These are phyloP conservation scores for Penicillium verhagenii DNA, from an alignment of 495 filamentous ascomycete genomes.

Conservation along the genomic window DNA sequence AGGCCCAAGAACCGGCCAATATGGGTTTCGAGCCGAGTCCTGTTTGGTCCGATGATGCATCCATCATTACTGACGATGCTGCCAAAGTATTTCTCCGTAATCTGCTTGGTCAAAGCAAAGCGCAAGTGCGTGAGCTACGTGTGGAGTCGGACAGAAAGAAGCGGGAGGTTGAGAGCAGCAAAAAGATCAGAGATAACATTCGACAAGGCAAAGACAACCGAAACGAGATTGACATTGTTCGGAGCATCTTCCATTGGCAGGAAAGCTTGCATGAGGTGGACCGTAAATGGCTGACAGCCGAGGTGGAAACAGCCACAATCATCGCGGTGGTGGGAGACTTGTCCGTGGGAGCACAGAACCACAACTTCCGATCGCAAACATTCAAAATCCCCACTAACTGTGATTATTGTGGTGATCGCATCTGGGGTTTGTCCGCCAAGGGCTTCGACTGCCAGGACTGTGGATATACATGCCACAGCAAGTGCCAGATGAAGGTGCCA, in stretches of 20 bases:
- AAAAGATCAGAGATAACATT: slow-evolving; percentile 68
- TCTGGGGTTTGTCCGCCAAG: slow-evolving; percentile 95
- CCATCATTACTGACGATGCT: slow-evolving; percentile 76
- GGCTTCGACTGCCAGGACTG: slow-evolving; percentile 94
- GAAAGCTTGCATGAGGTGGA: slow-evolving; percentile 87
- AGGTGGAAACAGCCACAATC: slow-evolving; percentile 90
- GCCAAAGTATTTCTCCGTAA: slow-evolving; percentile 92
- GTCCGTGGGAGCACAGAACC: slow-evolving; percentile 84
- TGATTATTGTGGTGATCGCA: slow-evolving; percentile 91
- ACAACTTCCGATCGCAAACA: slow-evolving; percentile 94
- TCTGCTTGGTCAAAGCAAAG: slow-evolving; percentile 84
- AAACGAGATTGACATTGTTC: slow-evolving; percentile 77
- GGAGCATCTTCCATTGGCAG: slow-evolving; percentile 71
- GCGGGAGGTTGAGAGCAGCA: slow-evolving; percentile 74
- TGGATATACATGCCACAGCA: slow-evolving; percentile 96
- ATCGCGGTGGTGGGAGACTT: slow-evolving; percentile 84
- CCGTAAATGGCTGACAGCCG: slow-evolving; percentile 77
- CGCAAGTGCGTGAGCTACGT: slow-evolving; percentile 71
- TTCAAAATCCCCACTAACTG: slow-evolving; percentile 99
- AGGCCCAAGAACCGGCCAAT: slow-evolving; percentile 78
- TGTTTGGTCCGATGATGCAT: slow-evolving; percentile 92
- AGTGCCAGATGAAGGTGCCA: slow-evolving; percentile 98
- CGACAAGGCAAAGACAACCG: slow-evolving; percentile 80
- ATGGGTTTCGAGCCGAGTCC: slow-evolving; percentile 91
- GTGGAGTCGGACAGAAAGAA: slow-evolving; percentile 80